Base-by-base conservation (phyloP, 495 filamentous ascomycete genomes). In the Aspergillus sclerotioniger region DNA sequence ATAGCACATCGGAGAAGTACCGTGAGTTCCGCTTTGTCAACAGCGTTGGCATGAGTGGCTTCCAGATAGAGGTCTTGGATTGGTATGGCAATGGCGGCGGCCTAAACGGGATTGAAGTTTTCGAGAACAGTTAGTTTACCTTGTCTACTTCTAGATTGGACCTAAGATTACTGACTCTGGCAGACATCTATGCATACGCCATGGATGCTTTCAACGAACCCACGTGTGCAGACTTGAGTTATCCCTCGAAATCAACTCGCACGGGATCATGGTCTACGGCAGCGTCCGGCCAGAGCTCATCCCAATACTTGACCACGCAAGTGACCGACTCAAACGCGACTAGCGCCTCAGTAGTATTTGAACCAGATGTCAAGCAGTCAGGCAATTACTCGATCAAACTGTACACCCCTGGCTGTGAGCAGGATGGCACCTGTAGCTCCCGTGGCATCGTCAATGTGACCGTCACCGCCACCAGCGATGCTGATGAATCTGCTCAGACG, bases 21-120 rank as follows among this genome's bases (percentile, higher is more conserved):
- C 91, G 96, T 68, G 94, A 99, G 59, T 99, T 98, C 70, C 78
- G 80, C 46, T 94, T 99, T 62, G 89, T 94, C 37, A 96, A 97
- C 67, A 69, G 67, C 6, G 83, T 98, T 58, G 92, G 90, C 39
- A 97, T 97, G 92, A 85, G 84, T 62, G 82, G 80, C n/a, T 91
- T 99, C 67, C 81, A 86, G 59, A 81, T 99, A 47, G 90, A 96
- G 64, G 85, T 99, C 51, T 85, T 86, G 19, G 86, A 76, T 33
- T 97, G 85, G 80, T 96, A 96, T 68, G 94, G 95, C 48, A 71
- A 70, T 56, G 94, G 94, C 53, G 95, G 87, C 53, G 94, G 94
- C 28, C 73, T 99, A 33, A 82, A 90, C 70, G 92, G 93, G 7
- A 87, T 99, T 51, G 84, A 98, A 72, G 71, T 99, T n/a, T 96